Evolutionary conservation across 164 flowering plant species (phyloP), one percentile per base, ranked within the genome.

Genomic region (Macadamia tetraphylla): DNA sequence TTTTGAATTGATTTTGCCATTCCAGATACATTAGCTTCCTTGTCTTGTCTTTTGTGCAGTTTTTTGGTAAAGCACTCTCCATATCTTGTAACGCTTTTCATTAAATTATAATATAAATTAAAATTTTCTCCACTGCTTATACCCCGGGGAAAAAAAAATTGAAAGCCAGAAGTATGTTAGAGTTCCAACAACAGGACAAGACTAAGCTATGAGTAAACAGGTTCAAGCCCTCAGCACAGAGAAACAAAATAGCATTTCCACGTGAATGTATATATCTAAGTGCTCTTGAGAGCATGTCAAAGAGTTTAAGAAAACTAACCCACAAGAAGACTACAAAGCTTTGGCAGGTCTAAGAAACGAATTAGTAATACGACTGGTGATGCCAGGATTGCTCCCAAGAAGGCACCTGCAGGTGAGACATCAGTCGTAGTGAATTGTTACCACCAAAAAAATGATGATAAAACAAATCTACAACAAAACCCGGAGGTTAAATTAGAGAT

Each of bases 271-370:
- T 15, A 18, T 23, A 23, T 23, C 23, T 23, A 23, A 23, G 23
- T 23, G 23, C 23, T 23, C 23, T 23, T 23, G 23, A 23, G 23
- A 23, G 23, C 23, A 23, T 17, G 13, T 49, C 58, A 29, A 62
- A 13, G 29, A 44, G 40, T 3, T 30, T 23, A 65, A 58, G n/a
- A n/a, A 42, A 75, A 65, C 84, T 32, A 64, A 94, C 98, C 99
- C 73, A 86, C 85, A 74, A 81, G 32, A 67, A 95, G 94, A 73
- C 85, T 74, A 73, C 79, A 90, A 55, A 88, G 68, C 89, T 90
- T 95, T 58, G 90, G 89, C 72, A 89, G 71, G 30, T 78, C 80
- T 49, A 90, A 76, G 60, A 88, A 74, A 70, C 69, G 80, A 69
- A 83, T 67, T 18, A 64, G 71, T 18, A 80, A 73, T 18, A 82